These are phyloP conservation scores for Aspergillus arachidicola DNA, from an alignment of 2,329 filamentous ascomycete genomes.

Conservation along the genomic window DNA sequence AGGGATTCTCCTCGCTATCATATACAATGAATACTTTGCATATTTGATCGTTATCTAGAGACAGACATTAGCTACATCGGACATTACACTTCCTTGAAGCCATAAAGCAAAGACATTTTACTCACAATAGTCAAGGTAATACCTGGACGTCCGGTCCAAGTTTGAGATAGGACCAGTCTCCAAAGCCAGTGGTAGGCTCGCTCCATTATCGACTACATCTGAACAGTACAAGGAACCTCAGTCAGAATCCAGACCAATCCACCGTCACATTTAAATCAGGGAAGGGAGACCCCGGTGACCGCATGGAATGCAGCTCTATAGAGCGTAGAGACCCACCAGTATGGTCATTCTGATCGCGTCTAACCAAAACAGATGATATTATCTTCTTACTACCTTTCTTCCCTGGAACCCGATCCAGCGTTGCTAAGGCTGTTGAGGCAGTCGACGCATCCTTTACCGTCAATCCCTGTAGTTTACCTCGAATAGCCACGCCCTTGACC, in stretches of 20 bases:
- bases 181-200: not conserved
- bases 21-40: constrained; percentile 40
- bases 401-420: not conserved
- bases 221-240: not conserved
- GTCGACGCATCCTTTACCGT: constrained; percentile 18
- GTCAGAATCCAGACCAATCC: not conserved
- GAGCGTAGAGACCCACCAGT: not conserved
- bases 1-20: constrained; percentile 38
- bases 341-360: not conserved
- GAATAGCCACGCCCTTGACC: constrained; percentile 40
- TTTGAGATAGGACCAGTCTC: not conserved
- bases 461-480: constrained; percentile 33
- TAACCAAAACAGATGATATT: not conserved
- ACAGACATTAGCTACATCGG: not conserved
- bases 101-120: not conserved
- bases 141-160: constrained; percentile 27
- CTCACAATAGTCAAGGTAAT: constrained; percentile 40
- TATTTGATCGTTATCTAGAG: constrained; percentile 36
- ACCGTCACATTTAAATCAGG: not conserved
- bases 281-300: not conserved
- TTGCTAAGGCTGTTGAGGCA: not conserved
- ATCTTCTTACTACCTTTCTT: not conserved
- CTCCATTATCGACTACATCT: not conserved
- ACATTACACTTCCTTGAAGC: not conserved
- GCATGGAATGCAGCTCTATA: not conserved